These are phyloP conservation scores for Urostyla sp. DNA, from an alignment of 73 alveolate species.

Conservation along the genomic window DNA sequence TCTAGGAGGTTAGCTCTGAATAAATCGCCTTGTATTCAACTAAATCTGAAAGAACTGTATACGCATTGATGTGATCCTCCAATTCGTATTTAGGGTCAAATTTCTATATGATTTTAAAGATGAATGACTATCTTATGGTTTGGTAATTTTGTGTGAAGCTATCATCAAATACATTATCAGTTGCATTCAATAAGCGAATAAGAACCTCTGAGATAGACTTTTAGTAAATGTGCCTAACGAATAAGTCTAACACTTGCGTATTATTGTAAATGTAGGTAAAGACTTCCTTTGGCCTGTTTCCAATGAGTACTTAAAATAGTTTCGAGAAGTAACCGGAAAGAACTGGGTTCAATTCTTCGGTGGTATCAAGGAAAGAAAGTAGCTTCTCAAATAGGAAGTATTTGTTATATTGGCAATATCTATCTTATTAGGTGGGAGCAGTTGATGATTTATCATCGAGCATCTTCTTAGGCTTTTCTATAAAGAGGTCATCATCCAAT, in stretches of 20 bases:
- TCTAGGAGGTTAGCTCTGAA: neutral
- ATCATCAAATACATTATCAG: constrained; percentile 42
- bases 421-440: constrained; percentile 25
- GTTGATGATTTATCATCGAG: constrained; percentile 18
- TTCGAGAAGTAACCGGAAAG: constrained; percentile 69
- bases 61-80: constrained; percentile 46
- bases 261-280: constrained; percentile 32
- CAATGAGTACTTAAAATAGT: constrained; percentile 42
- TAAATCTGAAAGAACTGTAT: constrained; percentile 15
- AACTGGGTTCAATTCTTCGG: constrained; percentile 63
- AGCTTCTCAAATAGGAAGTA: constrained; percentile 52
- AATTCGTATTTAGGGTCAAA: neutral
- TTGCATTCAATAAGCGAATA: constrained; percentile 35
- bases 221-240: constrained; percentile 29
- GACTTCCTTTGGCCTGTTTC: constrained; percentile 53
- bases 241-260: constrained; percentile 26
- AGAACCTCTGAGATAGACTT: constrained; percentile 58
- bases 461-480: neutral
- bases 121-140: constrained; percentile 7
- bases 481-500: neutral
- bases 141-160: neutral
- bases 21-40: constrained; percentile 43
- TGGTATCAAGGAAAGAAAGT: constrained; percentile 53
- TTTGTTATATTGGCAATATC: neutral
- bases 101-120: constrained; percentile 14